phyloP scores from a whole-genome alignment of 495 filamentous ascomycete genomes.

The Penicillium salamii region DNA sequence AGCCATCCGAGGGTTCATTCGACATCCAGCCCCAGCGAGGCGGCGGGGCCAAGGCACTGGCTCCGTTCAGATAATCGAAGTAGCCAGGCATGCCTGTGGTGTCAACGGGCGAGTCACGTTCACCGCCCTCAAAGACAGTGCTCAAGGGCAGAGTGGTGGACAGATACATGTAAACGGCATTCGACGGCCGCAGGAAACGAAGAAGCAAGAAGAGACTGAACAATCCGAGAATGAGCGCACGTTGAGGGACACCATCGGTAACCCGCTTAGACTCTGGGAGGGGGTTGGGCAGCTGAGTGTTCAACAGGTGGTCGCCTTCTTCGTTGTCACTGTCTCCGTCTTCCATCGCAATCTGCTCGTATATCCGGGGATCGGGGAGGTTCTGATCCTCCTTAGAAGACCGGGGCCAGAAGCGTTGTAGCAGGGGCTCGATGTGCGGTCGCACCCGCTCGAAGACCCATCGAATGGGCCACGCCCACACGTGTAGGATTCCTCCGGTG shows the following conservation, averaged over 20 bases:
- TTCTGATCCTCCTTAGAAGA: slow-evolving; percentile 3
- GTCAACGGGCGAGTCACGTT: slow-evolving; percentile 26
- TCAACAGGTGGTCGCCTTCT: slow-evolving; percentile 19
- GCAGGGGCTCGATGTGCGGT: slow-evolving; percentile 5
- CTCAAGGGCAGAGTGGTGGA: slow-evolving; percentile 29
- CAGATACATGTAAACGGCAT: slow-evolving; percentile 32
- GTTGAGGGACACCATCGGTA: slow-evolving; percentile 13
- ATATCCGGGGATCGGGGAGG: slow-evolving; percentile 28
- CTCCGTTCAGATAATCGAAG: slow-evolving; percentile 21
- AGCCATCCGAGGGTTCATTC: slow-evolving; percentile 21
- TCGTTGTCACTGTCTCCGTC: slow-evolving; percentile 32
- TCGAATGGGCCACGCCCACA: slow-evolving; percentile 31
- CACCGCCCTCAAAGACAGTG: slow-evolving; percentile 21
- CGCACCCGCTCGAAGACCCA: slow-evolving; percentile 17
- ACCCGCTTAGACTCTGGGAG: slow-evolving; percentile 10
- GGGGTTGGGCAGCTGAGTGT: slow-evolving; percentile 1
- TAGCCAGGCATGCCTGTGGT: slow-evolving; percentile 17
- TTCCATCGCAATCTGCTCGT: slow-evolving; percentile 29
- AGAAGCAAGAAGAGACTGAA: slow-evolving; percentile 18
- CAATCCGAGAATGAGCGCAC: slow-evolving; percentile 18
- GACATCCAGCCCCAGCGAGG: slow-evolving; percentile 32
- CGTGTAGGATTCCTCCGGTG: slow-evolving; percentile 28
- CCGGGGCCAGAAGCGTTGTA: slow-evolving; percentile 7
- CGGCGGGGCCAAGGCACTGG: slow-evolving; percentile 21
- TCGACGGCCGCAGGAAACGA: slow-evolving; percentile 27